Conservation (phyloP, 179 eudicot species). For the Vitellaria paradoxa region DNA sequence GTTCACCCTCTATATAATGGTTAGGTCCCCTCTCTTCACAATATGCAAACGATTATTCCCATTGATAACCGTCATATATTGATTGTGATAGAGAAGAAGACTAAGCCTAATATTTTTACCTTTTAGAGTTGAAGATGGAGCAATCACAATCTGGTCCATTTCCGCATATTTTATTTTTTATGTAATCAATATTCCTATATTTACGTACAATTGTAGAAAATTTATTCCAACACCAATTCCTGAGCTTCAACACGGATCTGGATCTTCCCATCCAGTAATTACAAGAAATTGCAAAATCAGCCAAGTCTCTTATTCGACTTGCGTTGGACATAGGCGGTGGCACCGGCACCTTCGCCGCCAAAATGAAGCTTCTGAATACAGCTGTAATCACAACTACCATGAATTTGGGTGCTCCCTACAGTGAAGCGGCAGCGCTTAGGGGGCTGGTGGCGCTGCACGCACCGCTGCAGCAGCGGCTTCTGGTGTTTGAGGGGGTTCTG, state of each 20-base stretch:
- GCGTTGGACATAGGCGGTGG: conserved; percentile 89
- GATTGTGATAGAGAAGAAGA: too few relatives aligned
- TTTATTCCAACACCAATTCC: conserved; percentile 39
- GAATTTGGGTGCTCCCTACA: conserved; percentile 77
- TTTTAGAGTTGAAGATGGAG: too few relatives aligned
- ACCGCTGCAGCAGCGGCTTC: conserved; percentile 85
- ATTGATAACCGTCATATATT: too few relatives aligned
- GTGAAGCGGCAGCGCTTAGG: conserved; percentile 61
- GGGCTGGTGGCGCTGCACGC: conserved; percentile 75
- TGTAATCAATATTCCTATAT: too few relatives aligned
- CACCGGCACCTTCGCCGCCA: conserved; percentile 69
- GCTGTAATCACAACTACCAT: conserved; percentile 74
- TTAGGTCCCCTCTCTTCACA: too few relatives aligned
- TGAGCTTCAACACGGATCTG: conserved; percentile 50
- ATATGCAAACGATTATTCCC: too few relatives aligned
- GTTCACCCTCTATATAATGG: too few relatives aligned
- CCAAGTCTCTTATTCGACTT: conserved; percentile 39
- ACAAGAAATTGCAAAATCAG: conserved; percentile 30
- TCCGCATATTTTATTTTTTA: too few relatives aligned
- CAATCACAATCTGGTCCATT: too few relatives aligned
- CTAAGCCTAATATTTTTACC: too few relatives aligned
- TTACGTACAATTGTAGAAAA: too few relatives aligned
- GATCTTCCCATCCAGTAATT: conserved; percentile 66
- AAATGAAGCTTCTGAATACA: conserved; percentile 59
- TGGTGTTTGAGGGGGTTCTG: conserved; percentile 76